A percentile compares a stretch with the other conserved stretches of the same genome.
These are phyloP conservation scores for Pseudoneurospora amorphoporcata DNA, from an alignment of 495 filamentous ascomycete genomes.

Conservation along the genomic window DNA sequence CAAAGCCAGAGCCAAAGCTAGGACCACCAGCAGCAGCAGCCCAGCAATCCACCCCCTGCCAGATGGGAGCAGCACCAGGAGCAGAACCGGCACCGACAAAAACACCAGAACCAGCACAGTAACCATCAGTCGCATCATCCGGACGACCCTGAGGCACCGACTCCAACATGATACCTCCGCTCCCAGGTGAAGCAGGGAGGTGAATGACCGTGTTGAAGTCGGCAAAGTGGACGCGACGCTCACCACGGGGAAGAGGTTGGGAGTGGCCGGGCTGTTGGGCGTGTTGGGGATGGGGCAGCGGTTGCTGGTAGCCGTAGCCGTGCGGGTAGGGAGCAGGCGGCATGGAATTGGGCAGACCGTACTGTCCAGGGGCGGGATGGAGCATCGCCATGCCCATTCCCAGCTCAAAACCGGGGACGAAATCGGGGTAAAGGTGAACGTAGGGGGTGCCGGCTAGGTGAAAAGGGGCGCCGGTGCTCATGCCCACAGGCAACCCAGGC, in stretches of 20 bases:
- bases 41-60: too few species aligned
- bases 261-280: background rate
- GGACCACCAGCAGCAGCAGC: background rate
- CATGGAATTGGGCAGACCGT: background rate
- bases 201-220: background rate
- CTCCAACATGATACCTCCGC: background rate
- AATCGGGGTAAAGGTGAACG: background rate
- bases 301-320: background rate
- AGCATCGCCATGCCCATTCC: background rate
- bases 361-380: background rate
- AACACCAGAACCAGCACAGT: background rate
- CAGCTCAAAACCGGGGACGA: background rate
- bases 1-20: background rate
- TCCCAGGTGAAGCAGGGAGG: background rate
- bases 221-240: background rate
- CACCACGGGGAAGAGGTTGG: background rate
- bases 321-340: background rate
- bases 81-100: background rate
- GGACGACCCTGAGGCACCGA: background rate
- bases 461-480: background rate
- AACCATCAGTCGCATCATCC: background rate
- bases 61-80: background rate
- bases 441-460: background rate
- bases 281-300: background rate
- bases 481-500: background rate